Evolutionary conservation across 495 filamentous ascomycete species (phyloP), one percentile per base, ranked within the genome.

Genomic region (Halenospora varia): DNA sequence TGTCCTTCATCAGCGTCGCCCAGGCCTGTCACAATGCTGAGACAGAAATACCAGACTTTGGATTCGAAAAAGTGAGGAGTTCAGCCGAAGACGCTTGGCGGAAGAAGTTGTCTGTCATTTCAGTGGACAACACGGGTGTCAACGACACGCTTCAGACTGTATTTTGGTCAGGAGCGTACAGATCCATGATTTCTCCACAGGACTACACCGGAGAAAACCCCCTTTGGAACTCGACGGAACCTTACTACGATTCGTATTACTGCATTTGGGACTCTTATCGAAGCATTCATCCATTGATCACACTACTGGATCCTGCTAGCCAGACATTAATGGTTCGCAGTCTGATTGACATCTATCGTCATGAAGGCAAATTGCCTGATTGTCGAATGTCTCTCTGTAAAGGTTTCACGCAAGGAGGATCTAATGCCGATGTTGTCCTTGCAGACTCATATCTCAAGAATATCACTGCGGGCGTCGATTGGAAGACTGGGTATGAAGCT

Each of bases 161-260:
- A 26, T 89, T 90, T 65, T 90, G 85, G 78, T 87, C 82, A 53
- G 88, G 85, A 2, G 73, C 82, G 2, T 92, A 92, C 64, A 74
- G 88, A 25, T 79, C 85, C 4, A 81, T 89, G 79, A 80, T 90
- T 42, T 86, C 82, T 35, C 88, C 87, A 1, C 88, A 92, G 66
- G 88, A 90, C 56, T 90, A 90, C 63, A 92, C 88, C 0, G 87
- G 87, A 0, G 88, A 92, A 63, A 92, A 91, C 51, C 87, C 87
- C 17, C 65, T 86, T 1, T 92, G 88, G 85, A 59, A 82, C 4
- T 87, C 82, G 25, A 73, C 71, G 20, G 88, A 90, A 70, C 88
- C 88, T 9, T 90, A 92, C 62, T 92, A 86, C 63, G 88, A 92
- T 66, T 87, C 83, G 15, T 66, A 83, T 57, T 92, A 91, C 65